These are phyloP conservation scores for Penicillium italicum DNA, from an alignment of 2,329 filamentous ascomycete species.

Conservation along the genomic window DNA sequence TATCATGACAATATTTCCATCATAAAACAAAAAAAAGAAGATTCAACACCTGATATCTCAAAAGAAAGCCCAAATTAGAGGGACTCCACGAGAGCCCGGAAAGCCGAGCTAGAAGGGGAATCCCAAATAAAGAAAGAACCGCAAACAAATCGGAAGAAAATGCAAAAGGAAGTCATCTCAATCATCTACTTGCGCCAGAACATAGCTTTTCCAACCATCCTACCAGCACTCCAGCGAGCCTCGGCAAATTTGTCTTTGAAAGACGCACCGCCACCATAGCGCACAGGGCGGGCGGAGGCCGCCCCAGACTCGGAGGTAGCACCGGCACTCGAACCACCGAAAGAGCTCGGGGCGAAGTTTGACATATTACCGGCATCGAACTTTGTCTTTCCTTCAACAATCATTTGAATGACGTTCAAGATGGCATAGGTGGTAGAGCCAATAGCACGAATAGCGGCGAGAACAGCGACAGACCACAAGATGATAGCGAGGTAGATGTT, in stretches of 20 bases:
- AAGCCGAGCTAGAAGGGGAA: neutral
- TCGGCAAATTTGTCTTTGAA: constrained; percentile 38
- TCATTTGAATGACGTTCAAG: constrained; percentile 76
- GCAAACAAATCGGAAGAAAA: neutral
- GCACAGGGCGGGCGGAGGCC: constrained; percentile 18
- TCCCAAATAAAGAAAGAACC: neutral
- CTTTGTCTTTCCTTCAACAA: constrained; percentile 81
- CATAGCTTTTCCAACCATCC: constrained; percentile 35
- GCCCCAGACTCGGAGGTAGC: constrained; percentile 18
- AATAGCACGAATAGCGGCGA: constrained; percentile 84
- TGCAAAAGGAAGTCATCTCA: neutral
- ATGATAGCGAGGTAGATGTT: constrained; percentile 94
- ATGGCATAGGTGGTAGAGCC: constrained; percentile 78
- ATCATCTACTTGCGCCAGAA: constrained; percentile 40
- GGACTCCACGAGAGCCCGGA: neutral
- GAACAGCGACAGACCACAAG: constrained; percentile 80
- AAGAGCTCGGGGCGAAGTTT: constrained; percentile 24
- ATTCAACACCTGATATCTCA: constrained; percentile 10
- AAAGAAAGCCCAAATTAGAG: constrained; percentile 2
- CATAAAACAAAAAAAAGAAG: constrained; percentile 14
- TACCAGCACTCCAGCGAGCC: constrained; percentile 33
- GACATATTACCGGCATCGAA: constrained; percentile 39
- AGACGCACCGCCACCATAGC: constrained; percentile 34
- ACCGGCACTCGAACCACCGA: constrained; percentile 22
- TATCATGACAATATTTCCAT: constrained; percentile 25